phyloP scores from a whole-genome alignment of 345 rosid species.

The Alliaria petiolata region DNA sequence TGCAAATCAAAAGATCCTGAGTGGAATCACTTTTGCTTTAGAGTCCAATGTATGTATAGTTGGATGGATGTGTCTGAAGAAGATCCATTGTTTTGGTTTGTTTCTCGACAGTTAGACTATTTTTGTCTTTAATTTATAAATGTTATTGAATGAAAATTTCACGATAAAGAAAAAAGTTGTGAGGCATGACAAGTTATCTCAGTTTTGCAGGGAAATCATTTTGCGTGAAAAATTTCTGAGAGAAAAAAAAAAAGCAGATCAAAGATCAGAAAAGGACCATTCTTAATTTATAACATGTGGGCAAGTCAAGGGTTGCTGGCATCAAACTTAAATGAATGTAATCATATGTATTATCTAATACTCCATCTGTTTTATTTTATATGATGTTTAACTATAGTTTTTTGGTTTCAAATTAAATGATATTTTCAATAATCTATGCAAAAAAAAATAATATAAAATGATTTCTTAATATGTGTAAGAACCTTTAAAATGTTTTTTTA shows the following conservation, averaged over 20 bases:
- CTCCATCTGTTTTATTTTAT: too few species aligned
- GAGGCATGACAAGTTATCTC: slow-evolving; percentile 22
- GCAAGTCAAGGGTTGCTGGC: slow-evolving; percentile 21
- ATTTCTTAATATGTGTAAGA: too few species aligned
- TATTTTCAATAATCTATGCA: too few species aligned
- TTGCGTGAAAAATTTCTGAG: background rate
- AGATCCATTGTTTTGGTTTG: slow-evolving; percentile 22
- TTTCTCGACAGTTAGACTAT: background rate
- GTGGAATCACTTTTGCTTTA: slow-evolving; percentile 5
- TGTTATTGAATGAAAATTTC: slow-evolving; percentile 4
- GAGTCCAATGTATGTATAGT: slow-evolving; percentile 6
- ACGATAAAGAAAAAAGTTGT: slow-evolving; percentile 14
- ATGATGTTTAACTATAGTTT: too few species aligned
- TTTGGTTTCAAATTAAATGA: too few species aligned
- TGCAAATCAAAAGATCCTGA: slow-evolving; percentile 17
- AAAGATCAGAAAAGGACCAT: slow-evolving; percentile 23
- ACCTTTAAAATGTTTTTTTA: too few species aligned
- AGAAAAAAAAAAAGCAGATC: background rate
- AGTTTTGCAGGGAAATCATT: slow-evolving; percentile 19
- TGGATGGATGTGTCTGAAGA: slow-evolving; percentile 13
- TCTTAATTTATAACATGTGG: slow-evolving; percentile 25
- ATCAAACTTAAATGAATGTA: slow-evolving; percentile 15
- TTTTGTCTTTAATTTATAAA: background rate
- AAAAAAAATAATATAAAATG: too few species aligned
- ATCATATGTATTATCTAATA: slow-evolving; percentile 17